Base-by-base conservation (phyloP, 495 filamentous ascomycete genomes). In the Neurospora sp. region DNA sequence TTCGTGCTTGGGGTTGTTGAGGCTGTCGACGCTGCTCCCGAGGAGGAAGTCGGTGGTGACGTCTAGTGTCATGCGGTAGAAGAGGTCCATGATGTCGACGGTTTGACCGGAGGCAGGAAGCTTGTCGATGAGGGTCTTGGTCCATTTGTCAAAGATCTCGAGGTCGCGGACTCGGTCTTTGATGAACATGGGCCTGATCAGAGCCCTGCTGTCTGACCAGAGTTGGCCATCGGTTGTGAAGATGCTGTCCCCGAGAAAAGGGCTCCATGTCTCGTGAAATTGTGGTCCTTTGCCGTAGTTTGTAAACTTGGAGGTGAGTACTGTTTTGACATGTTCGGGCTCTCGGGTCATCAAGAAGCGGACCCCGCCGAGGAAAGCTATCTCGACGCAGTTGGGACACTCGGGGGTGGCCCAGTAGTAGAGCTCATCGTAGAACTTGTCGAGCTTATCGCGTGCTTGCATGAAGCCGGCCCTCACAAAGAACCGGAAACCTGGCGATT, bases 21-120 rank as follows among this genome's bases (percentile, higher is more conserved):
- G 71, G 69, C 85, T 89, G 70, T 88, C 82, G 70, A 87, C 85
- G 71, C 84, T 85, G 2, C 82, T 77, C 10, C 88, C 88, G 1
- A 90, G 80, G 5, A 90, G 80, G 74, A 89, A 90, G 71, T 89
- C 86, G 12, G 88, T 89, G 12, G 87, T 87, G 23, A 87, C 85
- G 72, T 90, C 88, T 1, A 90, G 82, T 2, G 88, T 88, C 82
- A 86, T 83, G 31, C 83, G 80, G 72, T 83, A 89, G 72, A 89
- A 84, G 40, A 89, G 79, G 71, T 89, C 87, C 78, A 85, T 81
- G 2, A 86, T 81, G 72, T 89, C 81, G 8, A 89, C 82, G 0
- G 83, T 81, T 54, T 83, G 72, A 4, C 84, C 86, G 18, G 76
- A 78, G 0, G 76, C 73, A 0, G 81, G 81, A 23, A 88, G 76